phyloP scores from a whole-genome alignment of 1,139 yeast species.

The Geotrichum restrictum region DNA sequence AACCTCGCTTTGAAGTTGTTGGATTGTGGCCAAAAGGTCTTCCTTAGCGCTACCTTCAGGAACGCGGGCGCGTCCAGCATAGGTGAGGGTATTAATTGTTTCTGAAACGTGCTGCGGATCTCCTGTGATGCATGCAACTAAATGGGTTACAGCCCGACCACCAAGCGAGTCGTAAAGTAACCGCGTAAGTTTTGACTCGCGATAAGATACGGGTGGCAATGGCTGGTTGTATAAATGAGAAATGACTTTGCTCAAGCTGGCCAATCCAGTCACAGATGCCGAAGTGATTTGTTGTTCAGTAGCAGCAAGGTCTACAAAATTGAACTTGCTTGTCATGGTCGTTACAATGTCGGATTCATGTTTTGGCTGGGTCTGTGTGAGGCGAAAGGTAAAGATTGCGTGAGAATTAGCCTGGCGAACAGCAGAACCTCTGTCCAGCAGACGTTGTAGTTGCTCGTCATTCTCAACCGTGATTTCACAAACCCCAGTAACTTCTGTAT shows the following conservation, averaged over 20 bases:
- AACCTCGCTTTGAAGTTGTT: slow-evolving; percentile 27
- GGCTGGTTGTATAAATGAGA: slow-evolving; percentile 50
- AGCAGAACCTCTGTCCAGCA: slow-evolving; percentile 65
- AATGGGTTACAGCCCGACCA: slow-evolving; percentile 74
- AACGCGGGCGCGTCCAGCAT: slow-evolving; percentile 55
- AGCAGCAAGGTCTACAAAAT: slow-evolving; percentile 92
- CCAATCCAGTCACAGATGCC: slow-evolving; percentile 86
- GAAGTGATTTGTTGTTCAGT: slow-evolving; percentile 80
- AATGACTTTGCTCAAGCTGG: slow-evolving; percentile 85
- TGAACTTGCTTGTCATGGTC: slow-evolving; percentile 52
- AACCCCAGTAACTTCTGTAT: slow-evolving; percentile 72
- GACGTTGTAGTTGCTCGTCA: slow-evolving; percentile 56
- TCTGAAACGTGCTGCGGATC: slow-evolving; percentile 64
- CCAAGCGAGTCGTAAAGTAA: slow-evolving; percentile 85
- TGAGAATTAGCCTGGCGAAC: slow-evolving; percentile 84
- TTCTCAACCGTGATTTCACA: slow-evolving; percentile 54
- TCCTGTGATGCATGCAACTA: slow-evolving; percentile 78
- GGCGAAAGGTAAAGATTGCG: slow-evolving; percentile 70
- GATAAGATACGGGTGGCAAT: slow-evolving; percentile 70
- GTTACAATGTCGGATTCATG: slow-evolving; percentile 28
- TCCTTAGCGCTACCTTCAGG: slow-evolving; percentile 16
- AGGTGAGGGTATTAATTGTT: slow-evolving; percentile 79
- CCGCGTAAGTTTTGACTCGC: slow-evolving; percentile 88
- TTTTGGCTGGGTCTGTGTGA: slow-evolving; percentile 40
- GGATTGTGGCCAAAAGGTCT: slow-evolving; percentile 23